Conservation (phyloP, 306 rosid species). For the Quercus variabilis region DNA sequence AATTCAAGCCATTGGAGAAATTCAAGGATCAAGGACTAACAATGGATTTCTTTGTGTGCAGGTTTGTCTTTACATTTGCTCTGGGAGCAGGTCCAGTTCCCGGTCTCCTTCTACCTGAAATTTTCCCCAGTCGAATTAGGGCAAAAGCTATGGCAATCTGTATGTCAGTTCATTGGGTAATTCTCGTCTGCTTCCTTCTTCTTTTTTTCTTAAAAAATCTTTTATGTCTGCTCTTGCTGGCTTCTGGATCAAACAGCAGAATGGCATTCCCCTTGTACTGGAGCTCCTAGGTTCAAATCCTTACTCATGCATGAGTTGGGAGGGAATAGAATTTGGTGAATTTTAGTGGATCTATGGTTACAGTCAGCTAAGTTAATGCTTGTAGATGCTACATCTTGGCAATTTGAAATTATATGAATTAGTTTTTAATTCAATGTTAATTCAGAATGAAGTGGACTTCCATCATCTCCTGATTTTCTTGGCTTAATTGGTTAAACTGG, state of each 20-base stretch:
- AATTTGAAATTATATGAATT: conserved; percentile 3
- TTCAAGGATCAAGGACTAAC: conserved; percentile 2
- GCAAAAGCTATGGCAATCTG: conserved; percentile 97
- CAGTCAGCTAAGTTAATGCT: not conserved
- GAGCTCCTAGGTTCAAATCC: not conserved
- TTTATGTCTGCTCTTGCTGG: conserved; percentile 1
- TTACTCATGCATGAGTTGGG: not conserved
- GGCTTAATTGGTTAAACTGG: conserved; percentile 12
- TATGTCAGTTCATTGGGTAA: conserved; percentile 99
- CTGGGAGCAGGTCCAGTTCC: conserved; percentile 99
- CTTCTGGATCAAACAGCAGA: not conserved
- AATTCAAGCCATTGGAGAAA: not conserved
- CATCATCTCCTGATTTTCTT: not conserved
- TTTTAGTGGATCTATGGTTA: not conserved
- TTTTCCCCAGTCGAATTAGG: conserved; percentile 82
- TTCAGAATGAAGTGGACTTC: not conserved
- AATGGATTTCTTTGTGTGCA: conserved; percentile 35
- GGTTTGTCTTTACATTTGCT: conserved; percentile 89
- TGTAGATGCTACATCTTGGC: not conserved
- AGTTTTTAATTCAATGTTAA: not conserved
- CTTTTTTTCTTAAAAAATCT: not conserved
- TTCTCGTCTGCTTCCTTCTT: conserved; percentile 18
- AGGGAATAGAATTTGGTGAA: not conserved
- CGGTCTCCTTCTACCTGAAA: conserved; percentile 89
- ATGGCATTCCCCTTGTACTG: not conserved